These are phyloP conservation scores for Exidia glandulosa DNA, from an alignment of 768 basidiomycete species.

Conservation along the genomic window DNA sequence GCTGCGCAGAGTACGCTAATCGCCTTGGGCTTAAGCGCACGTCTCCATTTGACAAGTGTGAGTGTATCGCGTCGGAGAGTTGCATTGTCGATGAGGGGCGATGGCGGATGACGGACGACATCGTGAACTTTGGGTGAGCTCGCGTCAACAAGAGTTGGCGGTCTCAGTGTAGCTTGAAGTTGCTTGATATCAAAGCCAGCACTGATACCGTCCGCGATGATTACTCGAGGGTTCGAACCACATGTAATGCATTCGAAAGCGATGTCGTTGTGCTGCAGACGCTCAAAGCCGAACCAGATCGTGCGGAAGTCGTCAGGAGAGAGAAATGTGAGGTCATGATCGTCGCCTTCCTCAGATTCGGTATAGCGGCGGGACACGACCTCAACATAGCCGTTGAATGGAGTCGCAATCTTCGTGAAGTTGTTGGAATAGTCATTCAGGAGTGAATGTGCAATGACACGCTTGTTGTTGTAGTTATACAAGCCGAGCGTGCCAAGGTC, in stretches of 20 bases:
- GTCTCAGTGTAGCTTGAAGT: too few species aligned
- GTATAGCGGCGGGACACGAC: conserved; percentile 4
- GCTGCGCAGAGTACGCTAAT: too few species aligned
- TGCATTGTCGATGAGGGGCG: too few species aligned
- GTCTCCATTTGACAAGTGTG: too few species aligned
- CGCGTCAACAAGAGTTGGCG: too few species aligned
- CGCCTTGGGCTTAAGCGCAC: too few species aligned
- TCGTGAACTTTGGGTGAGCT: too few species aligned
- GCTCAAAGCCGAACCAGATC: conserved; percentile 9
- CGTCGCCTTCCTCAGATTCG: too few species aligned
- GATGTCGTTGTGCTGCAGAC: conserved; percentile 6
- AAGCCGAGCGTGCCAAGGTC: conserved; percentile 5
- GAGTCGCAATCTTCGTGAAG: conserved; percentile 9
- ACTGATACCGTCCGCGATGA: conserved; percentile 7
- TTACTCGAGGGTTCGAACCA: conserved; percentile 5
- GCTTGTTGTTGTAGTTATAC: conserved; percentile 10
- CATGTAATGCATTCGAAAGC: conserved; percentile 6
- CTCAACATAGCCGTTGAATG: conserved; percentile 8
- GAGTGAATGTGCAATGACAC: conserved; percentile 10
- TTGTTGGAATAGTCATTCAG: conserved; percentile 10
- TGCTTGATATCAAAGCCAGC: neutral
- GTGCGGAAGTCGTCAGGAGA: conserved; percentile 8
- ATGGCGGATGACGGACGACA: too few species aligned
- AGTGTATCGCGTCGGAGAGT: too few species aligned
- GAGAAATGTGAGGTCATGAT: neutral